Evolutionary conservation across 2,329 filamentous ascomycete species (phyloP).

Genomic region (Fusarium sp.): DNA sequence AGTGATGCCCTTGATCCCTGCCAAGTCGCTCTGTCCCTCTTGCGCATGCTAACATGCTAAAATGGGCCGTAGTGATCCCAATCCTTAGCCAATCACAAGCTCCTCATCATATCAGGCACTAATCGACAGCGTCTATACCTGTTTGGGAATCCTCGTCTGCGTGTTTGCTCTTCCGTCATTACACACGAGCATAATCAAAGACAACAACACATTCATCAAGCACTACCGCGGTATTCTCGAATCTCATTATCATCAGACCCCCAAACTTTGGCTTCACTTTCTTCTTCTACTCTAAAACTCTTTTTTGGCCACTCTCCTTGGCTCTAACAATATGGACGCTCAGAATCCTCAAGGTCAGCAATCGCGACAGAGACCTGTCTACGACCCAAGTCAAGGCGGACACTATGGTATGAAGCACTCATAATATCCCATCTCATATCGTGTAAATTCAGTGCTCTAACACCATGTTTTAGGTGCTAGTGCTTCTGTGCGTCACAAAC

Average conservation of each 20-base stretch:
- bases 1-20: neutral
- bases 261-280: neutral
- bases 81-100: neutral
- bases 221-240: neutral
- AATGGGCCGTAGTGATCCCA: neutral
- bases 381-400: constrained; percentile 78
- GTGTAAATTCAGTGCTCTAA: neutral
- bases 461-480: constrained; percentile 55
- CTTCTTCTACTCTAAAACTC: neutral
- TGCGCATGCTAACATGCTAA: neutral
- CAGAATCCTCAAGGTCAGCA: constrained; percentile 54
- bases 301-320: neutral
- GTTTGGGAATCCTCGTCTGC: neutral
- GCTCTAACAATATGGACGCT: neutral
- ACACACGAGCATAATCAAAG: neutral
- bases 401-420: constrained; percentile 74
- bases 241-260: neutral
- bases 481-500: constrained; percentile 52
- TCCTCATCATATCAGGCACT: neutral
- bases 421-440: neutral
- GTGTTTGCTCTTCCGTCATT: neutral
- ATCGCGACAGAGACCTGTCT: constrained; percentile 71
- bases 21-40: neutral
- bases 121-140: neutral
- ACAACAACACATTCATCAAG: neutral